Evolutionary conservation across 495 filamentous ascomycete genomes (phyloP), one percentile per base, ranked within the genome.

Genomic region (Sphaerosporella brunnea): DNA sequence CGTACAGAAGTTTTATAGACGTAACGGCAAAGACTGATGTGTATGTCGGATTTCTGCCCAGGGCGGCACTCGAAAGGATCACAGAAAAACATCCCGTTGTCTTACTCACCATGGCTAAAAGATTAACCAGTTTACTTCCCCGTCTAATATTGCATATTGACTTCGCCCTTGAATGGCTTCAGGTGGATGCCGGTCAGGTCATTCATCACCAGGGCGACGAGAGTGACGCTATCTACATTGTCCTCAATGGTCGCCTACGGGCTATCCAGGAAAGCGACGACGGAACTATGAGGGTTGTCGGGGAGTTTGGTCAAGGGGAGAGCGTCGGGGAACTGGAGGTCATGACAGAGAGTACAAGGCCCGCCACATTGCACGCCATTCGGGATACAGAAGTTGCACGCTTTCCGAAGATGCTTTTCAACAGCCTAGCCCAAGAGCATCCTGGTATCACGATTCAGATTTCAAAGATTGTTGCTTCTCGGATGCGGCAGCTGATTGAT

Each of bases 361-460:
- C 88, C 2, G 85, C 82, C 16, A 93, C 87, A 3, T 67, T 97
- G 7, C 87, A 95, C 59, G 92, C 90, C 4, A 97, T 97, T 53
- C 82, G 90, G 25, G 92, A 93, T 53, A 95, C 92, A 0, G 90
- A 97, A 55, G 65, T 97, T 21, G 92, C 92, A 34, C 95, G 93
- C 50, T 92, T 97, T 50, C 90, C 90, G 4, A 84, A 86, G 44
- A 93, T 84, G 1, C 68, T 97, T 1, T 97, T 97, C 71, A 97
- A 97, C 65, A 96, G 87, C 59, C 72, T 97, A 4, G 90, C 92
- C 0, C 78, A 88, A 56, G 92, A 96, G 61, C 92, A 97, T 59
- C 88, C 92, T 4, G 92, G 86, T 15, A 95, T 97, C 60, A 96
- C 90, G 0, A 96, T 97, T 52, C 93, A 95, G 64, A 93, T 97